A percentile compares a stretch with the other conserved stretches of the same genome.
phyloP scores from a whole-genome alignment of 345 rosid species.

The Boechera retrofracta region DNA sequence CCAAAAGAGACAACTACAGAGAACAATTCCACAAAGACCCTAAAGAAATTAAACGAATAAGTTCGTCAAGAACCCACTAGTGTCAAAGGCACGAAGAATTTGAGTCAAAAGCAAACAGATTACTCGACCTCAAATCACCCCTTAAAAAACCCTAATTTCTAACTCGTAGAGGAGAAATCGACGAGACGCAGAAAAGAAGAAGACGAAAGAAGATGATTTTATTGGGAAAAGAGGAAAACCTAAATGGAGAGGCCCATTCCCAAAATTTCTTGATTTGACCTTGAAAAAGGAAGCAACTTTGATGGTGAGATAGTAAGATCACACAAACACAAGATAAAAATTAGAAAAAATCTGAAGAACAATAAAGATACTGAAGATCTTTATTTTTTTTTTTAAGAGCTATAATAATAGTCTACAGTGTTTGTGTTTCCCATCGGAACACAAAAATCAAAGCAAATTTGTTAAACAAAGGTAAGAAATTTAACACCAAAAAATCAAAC shows the following conservation, averaged over 20 bases:
- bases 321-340: conserved; percentile 11
- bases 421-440: conserved; percentile 16
- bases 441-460: conserved; percentile 13
- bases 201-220: conserved; percentile 14
- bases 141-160: conserved; percentile 20
- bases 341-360: conserved; percentile 35
- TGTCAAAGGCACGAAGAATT: not conserved
- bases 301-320: conserved; percentile 24
- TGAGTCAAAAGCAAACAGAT: not conserved
- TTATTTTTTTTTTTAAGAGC: not conserved
- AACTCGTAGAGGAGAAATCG: conserved; percentile 28
- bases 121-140: conserved; percentile 10
- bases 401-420: conserved; percentile 26
- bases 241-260: conserved; percentile 32
- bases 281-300: conserved; percentile 35
- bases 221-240: conserved; percentile 11
- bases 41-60: conserved; percentile 13
- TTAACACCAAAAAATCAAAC: not conserved
- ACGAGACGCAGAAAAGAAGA: conserved; percentile 38
- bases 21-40: conserved; percentile 5
- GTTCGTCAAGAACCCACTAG: conserved; percentile 5
- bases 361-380: conserved; percentile 1
- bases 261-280: conserved; percentile 17
- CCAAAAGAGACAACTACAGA: not conserved
- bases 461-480: too few relatives aligned